Evolutionary conservation across 1,139 yeast species (phyloP).

Genomic region (Blastobotrys buckinghamii): DNA sequence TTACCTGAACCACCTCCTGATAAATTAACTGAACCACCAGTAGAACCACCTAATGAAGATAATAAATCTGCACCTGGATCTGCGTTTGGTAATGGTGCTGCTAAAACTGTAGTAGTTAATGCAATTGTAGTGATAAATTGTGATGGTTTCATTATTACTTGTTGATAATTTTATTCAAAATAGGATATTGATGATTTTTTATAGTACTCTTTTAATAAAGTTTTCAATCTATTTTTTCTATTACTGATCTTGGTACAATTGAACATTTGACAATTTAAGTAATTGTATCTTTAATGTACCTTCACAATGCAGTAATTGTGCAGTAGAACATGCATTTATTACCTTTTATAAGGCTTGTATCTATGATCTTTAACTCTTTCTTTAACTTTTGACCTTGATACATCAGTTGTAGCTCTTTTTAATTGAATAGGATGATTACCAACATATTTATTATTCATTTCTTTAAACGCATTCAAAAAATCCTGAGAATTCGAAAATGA

Average conservation of each 20-base stretch:
- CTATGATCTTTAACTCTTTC: not conserved
- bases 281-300: not conserved
- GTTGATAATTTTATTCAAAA: too few relatives aligned
- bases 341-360: not conserved
- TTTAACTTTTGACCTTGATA: conserved; percentile 25
- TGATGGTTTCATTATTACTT: too few relatives aligned
- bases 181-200: too few relatives aligned
- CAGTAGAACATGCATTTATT: not conserved
- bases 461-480: conserved; percentile 63
- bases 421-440: conserved; percentile 70
- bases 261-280: not conserved
- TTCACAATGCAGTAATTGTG: not conserved
- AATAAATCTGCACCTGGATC: not conserved
- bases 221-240: not conserved
- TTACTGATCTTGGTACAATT: not conserved
- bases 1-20: not conserved
- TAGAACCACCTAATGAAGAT: not conserved
- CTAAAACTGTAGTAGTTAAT: not conserved
- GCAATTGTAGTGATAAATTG: not conserved
- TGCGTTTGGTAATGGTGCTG: not conserved
- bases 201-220: too few relatives aligned
- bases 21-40: not conserved
- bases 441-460: conserved; percentile 69
- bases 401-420: conserved; percentile 55
- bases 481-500: conserved; percentile 56